phyloP scores from a whole-genome alignment of 73 alveolate genomes.

The Paramecium biaurelia region DNA sequence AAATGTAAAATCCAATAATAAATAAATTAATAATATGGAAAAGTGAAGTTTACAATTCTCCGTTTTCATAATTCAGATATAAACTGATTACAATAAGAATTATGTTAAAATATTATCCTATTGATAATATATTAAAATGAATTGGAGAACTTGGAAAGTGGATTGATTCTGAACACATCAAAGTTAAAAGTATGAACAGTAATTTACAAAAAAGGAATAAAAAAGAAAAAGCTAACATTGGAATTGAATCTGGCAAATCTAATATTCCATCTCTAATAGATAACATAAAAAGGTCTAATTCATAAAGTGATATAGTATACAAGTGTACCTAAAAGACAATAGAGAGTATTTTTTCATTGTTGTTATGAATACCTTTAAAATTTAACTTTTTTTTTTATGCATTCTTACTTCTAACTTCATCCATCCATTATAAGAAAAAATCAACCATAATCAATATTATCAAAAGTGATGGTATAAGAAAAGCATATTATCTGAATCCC shows the following conservation, averaged over 20 bases:
- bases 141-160: background rate
- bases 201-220: background rate
- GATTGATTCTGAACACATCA: slow-evolving; percentile 1
- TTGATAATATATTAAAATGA: background rate
- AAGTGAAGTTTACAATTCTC: background rate
- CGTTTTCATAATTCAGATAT: background rate
- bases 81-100: background rate
- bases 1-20: background rate
- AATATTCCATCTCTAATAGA: background rate
- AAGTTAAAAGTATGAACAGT: background rate
- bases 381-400: background rate
- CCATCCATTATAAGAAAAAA: background rate
- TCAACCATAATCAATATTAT: background rate
- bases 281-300: background rate
- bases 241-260: background rate
- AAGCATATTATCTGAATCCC: background rate
- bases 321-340: background rate
- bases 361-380: background rate
- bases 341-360: background rate
- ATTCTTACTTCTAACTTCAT: background rate
- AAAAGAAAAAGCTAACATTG: background rate
- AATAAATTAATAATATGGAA: background rate
- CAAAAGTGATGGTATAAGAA: background rate
- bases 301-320: background rate
- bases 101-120: background rate